Conservation (phyloP, 2,329 filamentous ascomycete species). For the Clarireedia sp. region DNA sequence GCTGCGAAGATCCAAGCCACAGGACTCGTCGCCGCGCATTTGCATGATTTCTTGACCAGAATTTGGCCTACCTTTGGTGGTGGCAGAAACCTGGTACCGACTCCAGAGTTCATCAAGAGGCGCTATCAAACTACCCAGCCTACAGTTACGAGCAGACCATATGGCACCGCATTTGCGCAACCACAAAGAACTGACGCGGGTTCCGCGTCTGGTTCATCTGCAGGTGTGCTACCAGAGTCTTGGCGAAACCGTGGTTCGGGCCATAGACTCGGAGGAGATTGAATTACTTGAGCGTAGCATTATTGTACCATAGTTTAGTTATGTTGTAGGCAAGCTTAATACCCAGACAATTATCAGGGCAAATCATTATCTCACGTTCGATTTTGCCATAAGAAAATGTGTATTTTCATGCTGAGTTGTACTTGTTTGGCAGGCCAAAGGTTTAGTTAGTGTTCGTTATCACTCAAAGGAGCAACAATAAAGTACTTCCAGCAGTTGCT, state of each 20-base stretch:
- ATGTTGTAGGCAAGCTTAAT: too few species aligned
- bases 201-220: conserved; percentile 35
- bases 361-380: too few species aligned
- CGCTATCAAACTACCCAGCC: conserved; percentile 48
- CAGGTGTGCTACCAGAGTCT: conserved; percentile 50
- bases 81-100: conserved; percentile 67
- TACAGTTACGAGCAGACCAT: conserved; percentile 42
- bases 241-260: conserved; percentile 58
- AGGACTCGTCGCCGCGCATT: conserved; percentile 79
- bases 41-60: conserved; percentile 83
- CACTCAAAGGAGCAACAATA: too few species aligned
- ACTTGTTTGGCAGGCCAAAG: too few species aligned
- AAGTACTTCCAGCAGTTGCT: too few species aligned
- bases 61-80: conserved; percentile 86
- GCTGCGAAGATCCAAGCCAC: conserved; percentile 57
- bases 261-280: conserved; percentile 48
- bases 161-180: conserved; percentile 53
- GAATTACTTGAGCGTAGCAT: background rate
- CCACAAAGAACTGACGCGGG: conserved; percentile 29
- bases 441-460: too few species aligned
- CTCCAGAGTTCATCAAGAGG: conserved; percentile 62
- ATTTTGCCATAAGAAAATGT: too few species aligned
- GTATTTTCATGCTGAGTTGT: too few species aligned
- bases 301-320: background rate
- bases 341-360: too few species aligned